A percentile compares a stretch with the other conserved stretches of the same genome.
Evolutionary conservation across 495 filamentous ascomycete genomes (phyloP).

Genomic region (Penicillium flavigenum): DNA sequence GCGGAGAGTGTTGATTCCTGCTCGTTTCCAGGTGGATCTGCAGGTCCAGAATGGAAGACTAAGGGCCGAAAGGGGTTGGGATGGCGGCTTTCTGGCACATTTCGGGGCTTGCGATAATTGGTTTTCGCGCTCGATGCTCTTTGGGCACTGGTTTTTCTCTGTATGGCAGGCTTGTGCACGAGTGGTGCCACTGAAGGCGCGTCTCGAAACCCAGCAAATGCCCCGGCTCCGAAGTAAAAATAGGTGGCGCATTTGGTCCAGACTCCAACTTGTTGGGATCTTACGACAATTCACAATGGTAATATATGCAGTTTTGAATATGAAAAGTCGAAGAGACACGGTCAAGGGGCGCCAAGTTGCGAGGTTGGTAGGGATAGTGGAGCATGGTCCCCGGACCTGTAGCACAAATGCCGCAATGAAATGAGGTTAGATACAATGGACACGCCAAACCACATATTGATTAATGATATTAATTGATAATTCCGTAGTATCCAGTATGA

Average conservation of each 20-base stretch:
- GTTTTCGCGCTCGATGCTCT: not conserved
- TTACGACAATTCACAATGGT: not conserved
- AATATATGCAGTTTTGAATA: not conserved
- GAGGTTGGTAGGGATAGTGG: not conserved
- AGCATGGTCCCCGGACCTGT: slow-evolving; percentile 5
- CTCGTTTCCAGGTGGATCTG: slow-evolving; percentile 36
- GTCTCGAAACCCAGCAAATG: not conserved
- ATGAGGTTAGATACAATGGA: not conserved
- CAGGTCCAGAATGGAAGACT: slow-evolving; percentile 35
- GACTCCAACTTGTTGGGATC: not conserved
- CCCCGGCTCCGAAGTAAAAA: not conserved
- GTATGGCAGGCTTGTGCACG: slow-evolving; percentile 1
- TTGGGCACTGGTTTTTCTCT: not conserved
- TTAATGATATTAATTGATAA: not conserved
- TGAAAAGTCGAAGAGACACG: not conserved
- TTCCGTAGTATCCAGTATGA: no score
- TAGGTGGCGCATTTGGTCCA: not conserved
- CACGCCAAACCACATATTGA: not conserved
- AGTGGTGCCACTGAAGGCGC: slow-evolving; percentile 1
- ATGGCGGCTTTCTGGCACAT: not conserved
- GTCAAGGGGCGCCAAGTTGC: not conserved
- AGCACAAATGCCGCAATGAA: slow-evolving; percentile 12
- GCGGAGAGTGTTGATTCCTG: slow-evolving; percentile 45
- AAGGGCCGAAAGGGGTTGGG: not conserved
- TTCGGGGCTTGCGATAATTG: not conserved